Percentiles rank a stretch among this genome's conserved stretches.
Evolutionary conservation across 2,329 filamentous ascomycete species (phyloP).

Genomic region (Fusarium sambucinum): DNA sequence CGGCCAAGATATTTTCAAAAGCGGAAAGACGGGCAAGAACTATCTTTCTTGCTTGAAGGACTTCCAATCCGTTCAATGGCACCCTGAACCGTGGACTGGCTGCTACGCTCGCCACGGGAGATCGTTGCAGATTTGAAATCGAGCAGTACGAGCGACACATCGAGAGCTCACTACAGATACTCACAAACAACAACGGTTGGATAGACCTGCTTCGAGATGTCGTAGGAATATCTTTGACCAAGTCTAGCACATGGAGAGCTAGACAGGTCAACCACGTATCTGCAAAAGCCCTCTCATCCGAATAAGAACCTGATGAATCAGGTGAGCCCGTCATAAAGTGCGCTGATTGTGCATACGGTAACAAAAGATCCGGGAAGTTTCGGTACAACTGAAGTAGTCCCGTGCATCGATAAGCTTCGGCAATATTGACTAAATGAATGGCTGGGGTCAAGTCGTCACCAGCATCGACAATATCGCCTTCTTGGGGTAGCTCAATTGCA

Average conservation of each 20-base stretch:
- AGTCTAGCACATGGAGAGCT: conserved; percentile 58
- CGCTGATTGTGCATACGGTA: conserved; percentile 40
- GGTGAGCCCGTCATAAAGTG: conserved; percentile 8
- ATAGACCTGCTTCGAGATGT: conserved; percentile 59
- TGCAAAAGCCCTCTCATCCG: conserved; percentile 3
- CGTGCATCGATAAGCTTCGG: conserved; percentile 48
- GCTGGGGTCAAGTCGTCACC: conserved; percentile 46
- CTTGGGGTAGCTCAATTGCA: conserved; percentile 33
- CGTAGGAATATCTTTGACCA: conserved; percentile 57
- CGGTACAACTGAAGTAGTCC: conserved; percentile 48
- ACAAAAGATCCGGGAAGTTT: conserved; percentile 56
- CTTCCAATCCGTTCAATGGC: conserved; percentile 18
- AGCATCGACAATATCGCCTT: conserved; percentile 40
- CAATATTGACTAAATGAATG: conserved; percentile 43
- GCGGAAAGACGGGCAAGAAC: conserved; percentile 36
- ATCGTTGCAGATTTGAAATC: conserved; percentile 12
- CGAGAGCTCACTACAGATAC: conserved; percentile 58
- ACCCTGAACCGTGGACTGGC: conserved; percentile 35
- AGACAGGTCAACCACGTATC: conserved; percentile 59
- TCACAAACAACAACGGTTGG: conserved; percentile 59
- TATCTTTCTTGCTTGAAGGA: conserved; percentile 31
- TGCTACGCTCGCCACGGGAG: conserved; percentile 25
- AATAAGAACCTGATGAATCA: conserved; percentile 6
- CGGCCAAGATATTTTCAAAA: conserved; percentile 39
- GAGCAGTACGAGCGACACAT: conserved; percentile 47